A percentile compares a stretch with the other conserved stretches of the same genome.
These are phyloP conservation scores for Helenozyma baotianmanensis DNA, from an alignment of 805 yeast species.

Conservation along the genomic window DNA sequence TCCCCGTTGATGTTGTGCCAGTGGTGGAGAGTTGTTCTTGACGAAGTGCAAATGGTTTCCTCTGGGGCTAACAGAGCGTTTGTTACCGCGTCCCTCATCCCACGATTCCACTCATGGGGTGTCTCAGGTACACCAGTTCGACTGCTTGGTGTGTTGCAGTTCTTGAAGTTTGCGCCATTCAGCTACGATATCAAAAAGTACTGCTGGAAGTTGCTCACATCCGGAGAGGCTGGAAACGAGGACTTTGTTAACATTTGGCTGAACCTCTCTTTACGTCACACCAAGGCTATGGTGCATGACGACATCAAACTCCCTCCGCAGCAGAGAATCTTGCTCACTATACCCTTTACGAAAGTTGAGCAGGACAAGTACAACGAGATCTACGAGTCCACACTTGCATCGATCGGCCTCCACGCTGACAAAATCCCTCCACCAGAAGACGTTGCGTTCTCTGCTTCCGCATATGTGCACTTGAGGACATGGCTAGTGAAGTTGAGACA, in stretches of 20 bases:
- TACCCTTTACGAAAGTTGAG: slow-evolving; percentile 80
- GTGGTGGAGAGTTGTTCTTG: slow-evolving; percentile 86
- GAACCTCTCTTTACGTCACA: slow-evolving; percentile 64
- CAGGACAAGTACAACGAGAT: slow-evolving; percentile 72
- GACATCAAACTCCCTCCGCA: slow-evolving; percentile 82
- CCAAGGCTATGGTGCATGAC: slow-evolving; percentile 73
- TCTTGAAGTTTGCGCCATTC: slow-evolving; percentile 66
- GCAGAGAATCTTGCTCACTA: slow-evolving; percentile 57
- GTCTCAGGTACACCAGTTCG: slow-evolving; percentile 93
- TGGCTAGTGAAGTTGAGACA: slow-evolving; percentile 74
- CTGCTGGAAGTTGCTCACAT: slow-evolving; percentile 35
- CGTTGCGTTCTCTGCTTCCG: slow-evolving; percentile 43
- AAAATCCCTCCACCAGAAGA: slow-evolving; percentile 47
- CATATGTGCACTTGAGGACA: slow-evolving; percentile 47
- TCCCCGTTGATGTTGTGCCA: slow-evolving; percentile 80
- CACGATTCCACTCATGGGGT: slow-evolving; percentile 92
- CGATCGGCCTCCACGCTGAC: slow-evolving; percentile 50
- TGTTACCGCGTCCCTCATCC: slow-evolving; percentile 70
- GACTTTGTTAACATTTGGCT: slow-evolving; percentile 47
- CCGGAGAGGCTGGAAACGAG: slow-evolving; percentile 7
- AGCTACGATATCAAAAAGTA: slow-evolving; percentile 35
- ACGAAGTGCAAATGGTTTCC: slow-evolving; percentile 93
- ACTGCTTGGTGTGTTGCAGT: slow-evolving; percentile 64
- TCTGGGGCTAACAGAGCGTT: slow-evolving; percentile 71
- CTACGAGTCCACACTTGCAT: slow-evolving; percentile 53